Evolutionary conservation across 2,329 filamentous ascomycete species (phyloP), one percentile per base, ranked within the genome.

Genomic region (Lizonia empirigonia): DNA sequence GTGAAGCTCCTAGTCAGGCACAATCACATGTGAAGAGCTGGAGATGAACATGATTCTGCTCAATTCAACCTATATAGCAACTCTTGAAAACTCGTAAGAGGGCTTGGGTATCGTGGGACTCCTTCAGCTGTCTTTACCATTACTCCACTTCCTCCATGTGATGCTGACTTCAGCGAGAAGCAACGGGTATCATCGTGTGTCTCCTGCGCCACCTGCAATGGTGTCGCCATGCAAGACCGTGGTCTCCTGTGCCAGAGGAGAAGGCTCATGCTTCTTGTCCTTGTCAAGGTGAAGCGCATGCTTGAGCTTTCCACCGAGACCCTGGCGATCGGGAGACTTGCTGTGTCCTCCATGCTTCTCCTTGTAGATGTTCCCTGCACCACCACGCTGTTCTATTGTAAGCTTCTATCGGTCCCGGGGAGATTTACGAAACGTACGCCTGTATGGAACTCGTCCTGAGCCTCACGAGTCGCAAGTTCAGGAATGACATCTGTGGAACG

Each of bases 311-410:
- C 78, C 77, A 47, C 71, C 56, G 24, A 77, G 29, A 22, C 71
- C 70, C 56, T 75, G 70, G 42, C 58, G 61, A n/a, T 72, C 67
- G 26, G 70, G 65, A 32, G 62, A 63, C 23, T 69, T 62, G 52
- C 67, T 73, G 53, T 79, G 77, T n/a, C 76, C 77, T 26, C 76
- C 75, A 50, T 76, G 77, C 59, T 77, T 77, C 50, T 78, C 77
- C 59, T 73, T 76, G 61, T 79, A 72, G 15, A 78, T 70, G 57
- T 80, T 80, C 22, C 77, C 77, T 27, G 69, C 72, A 10, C 77
- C 77, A 23, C 77, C 77, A 15, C 77, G 72, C 71, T 75, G 34
- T 40, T 15, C 10, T 32, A 4, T 20, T 15, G 35, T 71, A 30
- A 68, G 62, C 35, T 2, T 24, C 12, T 34, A 29, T n/a, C n/a